These are phyloP conservation scores for Antrodiella citrinella DNA, from an alignment of 768 basidiomycete genomes.

Conservation along the genomic window DNA sequence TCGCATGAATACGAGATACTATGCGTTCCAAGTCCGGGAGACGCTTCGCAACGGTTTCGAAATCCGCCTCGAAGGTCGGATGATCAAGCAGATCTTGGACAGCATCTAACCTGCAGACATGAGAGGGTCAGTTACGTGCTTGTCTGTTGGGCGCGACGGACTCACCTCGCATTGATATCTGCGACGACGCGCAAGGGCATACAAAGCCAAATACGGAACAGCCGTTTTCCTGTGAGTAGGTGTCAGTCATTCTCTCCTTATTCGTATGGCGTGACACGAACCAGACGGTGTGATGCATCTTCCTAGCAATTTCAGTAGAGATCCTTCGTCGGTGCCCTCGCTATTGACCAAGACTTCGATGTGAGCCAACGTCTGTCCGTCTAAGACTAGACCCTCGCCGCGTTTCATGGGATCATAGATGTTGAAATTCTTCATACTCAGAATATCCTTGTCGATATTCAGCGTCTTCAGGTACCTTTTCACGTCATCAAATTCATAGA, in stretches of 20 bases:
- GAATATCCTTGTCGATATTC: constrained; percentile 91
- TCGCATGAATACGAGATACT: constrained; percentile 92
- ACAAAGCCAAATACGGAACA: constrained; percentile 96
- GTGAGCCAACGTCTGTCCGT: constrained; percentile 93
- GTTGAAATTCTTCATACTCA: constrained; percentile 97
- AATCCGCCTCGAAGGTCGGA: constrained; percentile 67
- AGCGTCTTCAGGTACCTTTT: constrained; percentile 79
- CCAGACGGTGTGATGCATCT: constrained; percentile 91
- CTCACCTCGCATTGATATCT: constrained; percentile 86
- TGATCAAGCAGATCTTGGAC: constrained; percentile 86
- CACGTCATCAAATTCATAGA: constrained; percentile 23
- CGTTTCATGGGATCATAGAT: constrained; percentile 92
- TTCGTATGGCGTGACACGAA: constrained; percentile 26
- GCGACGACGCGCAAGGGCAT: constrained; percentile 76
- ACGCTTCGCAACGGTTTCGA: constrained; percentile 68
- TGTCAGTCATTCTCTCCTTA: not conserved
- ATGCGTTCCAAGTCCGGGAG: constrained; percentile 91
- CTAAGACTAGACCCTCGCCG: constrained; percentile 79
- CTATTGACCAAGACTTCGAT: constrained; percentile 92
- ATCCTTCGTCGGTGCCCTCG: constrained; percentile 89
- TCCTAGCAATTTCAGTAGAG: constrained; percentile 72
- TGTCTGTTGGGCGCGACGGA: too few species aligned
- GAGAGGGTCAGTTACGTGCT: not conserved
- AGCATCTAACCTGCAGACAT: constrained; percentile 80
- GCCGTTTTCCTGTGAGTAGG: constrained; percentile 61